A percentile compares a stretch with the other conserved stretches of the same genome.
phyloP scores from a whole-genome alignment of 257 asterid species.

The Solanum lignicaule region DNA sequence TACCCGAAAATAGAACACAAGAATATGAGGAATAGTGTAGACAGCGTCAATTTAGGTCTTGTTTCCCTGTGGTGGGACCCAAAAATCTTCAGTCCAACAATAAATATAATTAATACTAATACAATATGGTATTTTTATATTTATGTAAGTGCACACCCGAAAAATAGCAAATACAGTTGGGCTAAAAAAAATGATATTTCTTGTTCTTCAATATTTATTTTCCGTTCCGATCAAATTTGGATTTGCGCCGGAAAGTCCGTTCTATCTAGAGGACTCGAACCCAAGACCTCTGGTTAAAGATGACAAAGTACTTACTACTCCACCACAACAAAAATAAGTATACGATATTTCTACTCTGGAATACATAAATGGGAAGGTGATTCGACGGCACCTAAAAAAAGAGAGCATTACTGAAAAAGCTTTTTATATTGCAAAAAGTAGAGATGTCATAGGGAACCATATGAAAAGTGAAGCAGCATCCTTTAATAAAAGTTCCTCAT shows the following conservation, averaged over 20 bases:
- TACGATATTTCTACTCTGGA: not conserved
- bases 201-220: too few species aligned
- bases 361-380: not conserved
- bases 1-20: conserved; percentile 75
- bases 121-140: too few species aligned
- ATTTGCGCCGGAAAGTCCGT: accelerated
- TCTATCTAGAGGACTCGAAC: too few species aligned
- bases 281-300: too few species aligned
- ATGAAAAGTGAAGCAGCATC: not conserved
- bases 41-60: conserved; percentile 45
- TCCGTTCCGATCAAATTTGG: too few species aligned
- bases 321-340: too few species aligned
- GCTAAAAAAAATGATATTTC: too few species aligned
- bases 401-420: not conserved
- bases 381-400: not conserved
- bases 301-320: too few species aligned
- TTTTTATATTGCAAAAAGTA: not conserved
- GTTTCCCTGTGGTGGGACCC: conserved; percentile 45
- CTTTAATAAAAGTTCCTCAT: not conserved
- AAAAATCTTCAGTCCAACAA: not conserved
- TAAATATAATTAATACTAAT: not conserved
- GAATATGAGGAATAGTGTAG: conserved; percentile 56
- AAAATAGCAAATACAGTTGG: too few species aligned
- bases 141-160: too few species aligned
- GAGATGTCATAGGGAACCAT: not conserved